Percentiles rank a stretch among this genome's conserved stretches.
These are phyloP conservation scores for Zychaea mexicana DNA, from an alignment of 371 early-diverging fungal genomes.

Conservation along the genomic window DNA sequence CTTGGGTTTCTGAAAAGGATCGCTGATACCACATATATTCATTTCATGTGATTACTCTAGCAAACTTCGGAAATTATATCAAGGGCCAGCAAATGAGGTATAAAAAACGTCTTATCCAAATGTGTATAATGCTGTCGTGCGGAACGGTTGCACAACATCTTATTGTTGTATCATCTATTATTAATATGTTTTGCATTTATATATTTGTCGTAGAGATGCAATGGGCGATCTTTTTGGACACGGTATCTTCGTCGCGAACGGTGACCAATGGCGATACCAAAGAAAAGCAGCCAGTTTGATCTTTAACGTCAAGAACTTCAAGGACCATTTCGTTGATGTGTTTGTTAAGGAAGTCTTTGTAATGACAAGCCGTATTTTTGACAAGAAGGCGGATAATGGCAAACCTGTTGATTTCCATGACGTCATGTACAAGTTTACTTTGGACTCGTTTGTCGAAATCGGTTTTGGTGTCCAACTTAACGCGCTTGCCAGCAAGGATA, in stretches of 20 bases:
- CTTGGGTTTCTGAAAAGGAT: too few relatives aligned
- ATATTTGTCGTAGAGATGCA: too few relatives aligned
- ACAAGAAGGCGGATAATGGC: constrained; percentile 29
- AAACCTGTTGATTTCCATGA: constrained; percentile 39
- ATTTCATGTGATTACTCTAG: constrained; percentile 1
- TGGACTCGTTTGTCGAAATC: constrained; percentile 58
- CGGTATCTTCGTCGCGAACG: constrained; percentile 46
- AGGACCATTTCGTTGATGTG: constrained; percentile 57
- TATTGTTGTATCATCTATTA: too few relatives aligned
- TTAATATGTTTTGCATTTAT: too few relatives aligned
- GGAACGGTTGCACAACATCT: too few relatives aligned
- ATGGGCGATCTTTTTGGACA: constrained; percentile 35
- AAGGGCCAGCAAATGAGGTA: constrained; percentile 27
- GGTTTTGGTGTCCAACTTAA: constrained; percentile 49
- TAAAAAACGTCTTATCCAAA: too few relatives aligned
- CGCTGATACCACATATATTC: too few relatives aligned
- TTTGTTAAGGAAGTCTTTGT: constrained; percentile 49
- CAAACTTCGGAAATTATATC: constrained; percentile 38
- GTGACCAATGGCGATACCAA: constrained; percentile 48
- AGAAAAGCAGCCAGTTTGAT: constrained; percentile 52
- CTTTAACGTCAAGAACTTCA: constrained; percentile 57
- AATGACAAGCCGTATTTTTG: constrained; percentile 26
- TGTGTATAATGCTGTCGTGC: too few relatives aligned
- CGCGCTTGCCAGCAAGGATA: constrained; percentile 27
- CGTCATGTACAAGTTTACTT: constrained; percentile 46